Conservation (phyloP, 108 stramenopile species). For the Nitzschia sp. region DNA sequence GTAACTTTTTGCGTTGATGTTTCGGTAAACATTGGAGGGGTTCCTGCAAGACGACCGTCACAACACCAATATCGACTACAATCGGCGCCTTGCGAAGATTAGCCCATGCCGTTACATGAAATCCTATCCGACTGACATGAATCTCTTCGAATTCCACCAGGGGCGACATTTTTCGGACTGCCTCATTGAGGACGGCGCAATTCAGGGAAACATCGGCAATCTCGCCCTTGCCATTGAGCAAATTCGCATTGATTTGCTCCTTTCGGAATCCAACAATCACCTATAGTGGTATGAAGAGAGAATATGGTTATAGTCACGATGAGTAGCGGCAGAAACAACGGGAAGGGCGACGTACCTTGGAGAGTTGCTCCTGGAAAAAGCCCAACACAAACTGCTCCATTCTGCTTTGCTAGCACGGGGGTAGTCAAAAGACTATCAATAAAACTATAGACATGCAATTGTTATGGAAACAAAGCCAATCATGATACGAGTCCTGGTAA, state of each 20-base stretch:
- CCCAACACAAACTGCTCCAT: slow-evolving; percentile 84
- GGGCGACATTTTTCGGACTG: slow-evolving; percentile 44
- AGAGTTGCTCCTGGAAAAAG: slow-evolving; percentile 77
- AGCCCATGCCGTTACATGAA: slow-evolving; percentile 76
- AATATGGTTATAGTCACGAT: no score
- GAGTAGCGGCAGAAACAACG: not conserved
- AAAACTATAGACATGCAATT: not conserved
- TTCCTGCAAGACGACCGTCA: slow-evolving; percentile 54
- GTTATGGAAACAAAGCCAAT: not conserved
- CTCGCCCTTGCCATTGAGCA: slow-evolving; percentile 82
- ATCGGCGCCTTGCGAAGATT: slow-evolving; percentile 84
- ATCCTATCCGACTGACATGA: slow-evolving; percentile 59
- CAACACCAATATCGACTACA: slow-evolving; percentile 66
- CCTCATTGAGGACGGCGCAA: slow-evolving; percentile 61
- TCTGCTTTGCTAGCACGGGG: not conserved
- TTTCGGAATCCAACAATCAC: slow-evolving; percentile 73
- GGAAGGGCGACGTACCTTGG: slow-evolving; percentile 45
- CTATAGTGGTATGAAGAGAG: slow-evolving; percentile 18
- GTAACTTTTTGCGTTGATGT: slow-evolving; percentile 18
- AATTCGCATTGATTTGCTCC: slow-evolving; percentile 73
- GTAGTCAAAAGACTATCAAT: not conserved
- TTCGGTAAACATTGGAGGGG: slow-evolving; percentile 50
- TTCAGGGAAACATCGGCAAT: slow-evolving; percentile 69
- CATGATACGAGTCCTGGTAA: no score
- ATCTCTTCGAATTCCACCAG: slow-evolving; percentile 62